Conservation (phyloP, 805 yeast genomes). For the Cyberlindnera japonica region DNA sequence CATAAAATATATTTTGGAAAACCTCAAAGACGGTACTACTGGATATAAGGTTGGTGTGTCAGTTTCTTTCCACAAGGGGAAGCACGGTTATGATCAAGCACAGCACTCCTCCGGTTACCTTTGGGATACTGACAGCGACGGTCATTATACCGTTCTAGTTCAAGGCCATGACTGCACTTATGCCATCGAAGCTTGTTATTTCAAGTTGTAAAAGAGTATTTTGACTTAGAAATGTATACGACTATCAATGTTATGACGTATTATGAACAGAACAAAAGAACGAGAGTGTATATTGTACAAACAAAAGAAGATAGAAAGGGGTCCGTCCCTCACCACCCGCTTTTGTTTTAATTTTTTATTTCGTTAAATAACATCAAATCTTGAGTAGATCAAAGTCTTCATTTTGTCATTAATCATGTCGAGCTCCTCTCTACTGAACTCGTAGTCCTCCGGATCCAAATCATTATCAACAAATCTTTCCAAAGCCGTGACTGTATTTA, state of each 20-base stretch:
- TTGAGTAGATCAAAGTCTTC: conserved; percentile 20
- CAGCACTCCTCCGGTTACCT: conserved; percentile 9
- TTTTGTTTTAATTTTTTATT: too few relatives aligned
- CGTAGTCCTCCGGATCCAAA: conserved; percentile 7
- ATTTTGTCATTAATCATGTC: conserved; percentile 20
- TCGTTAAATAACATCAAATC: conserved; percentile 19
- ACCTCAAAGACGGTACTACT: conserved; percentile 2
- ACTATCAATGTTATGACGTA: too few relatives aligned
- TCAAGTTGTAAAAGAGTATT: not conserved
- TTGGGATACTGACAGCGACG: conserved; percentile 15
- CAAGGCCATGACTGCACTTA: not conserved
- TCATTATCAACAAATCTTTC: conserved; percentile 2
- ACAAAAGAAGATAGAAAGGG: not conserved
- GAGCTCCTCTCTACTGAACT: conserved; percentile 15
- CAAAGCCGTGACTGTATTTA: conserved; percentile 1
- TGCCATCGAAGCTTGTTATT: not conserved
- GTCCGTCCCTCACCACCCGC: not conserved
- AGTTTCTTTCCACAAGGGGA: conserved; percentile 2
- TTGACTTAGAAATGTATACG: too few relatives aligned
- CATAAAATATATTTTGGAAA: conserved; percentile 4
- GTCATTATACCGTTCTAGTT: conserved; percentile 9
- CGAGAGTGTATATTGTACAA: not conserved
- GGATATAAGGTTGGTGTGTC: conserved; percentile 12
- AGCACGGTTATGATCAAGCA: not conserved
- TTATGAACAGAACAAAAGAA: too few relatives aligned